Base-by-base conservation (phyloP, 2,329 filamentous ascomycete species). In the Aureobasidium leucospermi region DNA sequence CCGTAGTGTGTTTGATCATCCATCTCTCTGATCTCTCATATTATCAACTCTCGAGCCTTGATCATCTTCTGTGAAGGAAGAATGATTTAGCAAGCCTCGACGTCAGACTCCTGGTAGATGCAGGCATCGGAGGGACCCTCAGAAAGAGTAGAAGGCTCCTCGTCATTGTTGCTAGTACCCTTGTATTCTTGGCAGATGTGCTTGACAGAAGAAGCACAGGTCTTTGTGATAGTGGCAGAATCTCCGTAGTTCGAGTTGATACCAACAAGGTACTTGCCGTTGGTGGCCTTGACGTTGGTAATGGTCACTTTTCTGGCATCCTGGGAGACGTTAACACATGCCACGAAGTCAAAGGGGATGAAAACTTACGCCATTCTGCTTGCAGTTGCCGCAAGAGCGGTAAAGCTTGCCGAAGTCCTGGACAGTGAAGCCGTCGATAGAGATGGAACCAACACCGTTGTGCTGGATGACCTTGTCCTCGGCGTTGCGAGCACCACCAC, bases 231-330 rank as follows among this genome's bases (percentile, higher is more conserved):
- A 7, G 67, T 73, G 51, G 75, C 75, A 1, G 73, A 77, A 63
- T 79, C 76, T 38, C 77, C 78, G 63, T 76, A 80, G 74, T 80
- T 59, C 60, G 72, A 72, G 72, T 80, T 81, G 69, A 81, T 79
- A 49, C 78, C 77, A 63, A 73, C 75, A 34, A 78, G 71, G 15
- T 72, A 70, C 55, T 71, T 67, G 61, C 78, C 78, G 59, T 72
- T 69, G 49, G 70, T 67, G 62, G 74, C 74, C 53, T 71, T 71
- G 62, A 77, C 69, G 65, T 75, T 75, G 66, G 75, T 68, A 59
- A 80, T 71, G 57, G 77, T 69, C 55, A 78, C 72, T 60, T 72
- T 68, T 60, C 77, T 73, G 8, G 61, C 61, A 34, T 70, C 67
- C 55, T 74, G 71, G 56, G 10, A 68, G 7, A 31, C 51, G 23